phyloP scores from a whole-genome alignment of 2,329 filamentous ascomycete genomes.

The Paramyrothecium roridum region DNA sequence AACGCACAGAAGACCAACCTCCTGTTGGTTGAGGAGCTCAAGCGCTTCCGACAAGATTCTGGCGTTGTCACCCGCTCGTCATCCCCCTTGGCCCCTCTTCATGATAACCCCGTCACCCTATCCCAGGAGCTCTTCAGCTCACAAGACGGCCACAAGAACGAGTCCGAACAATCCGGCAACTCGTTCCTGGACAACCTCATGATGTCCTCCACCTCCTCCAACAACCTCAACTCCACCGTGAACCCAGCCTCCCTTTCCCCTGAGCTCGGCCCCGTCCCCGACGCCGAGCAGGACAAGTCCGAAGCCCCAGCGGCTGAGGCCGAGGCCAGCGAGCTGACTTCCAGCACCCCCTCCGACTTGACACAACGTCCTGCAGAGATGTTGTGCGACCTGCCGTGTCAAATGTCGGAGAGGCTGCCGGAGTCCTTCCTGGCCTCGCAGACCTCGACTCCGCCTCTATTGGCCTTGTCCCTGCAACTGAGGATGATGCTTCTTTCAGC shows the following conservation, averaged over 20 bases:
- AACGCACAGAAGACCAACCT: slow-evolving; percentile 55
- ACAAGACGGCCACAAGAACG: slow-evolving; percentile 32
- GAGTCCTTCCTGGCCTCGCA: slow-evolving; percentile 41
- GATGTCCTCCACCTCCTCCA: slow-evolving; percentile 26
- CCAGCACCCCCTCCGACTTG: slow-evolving; percentile 69
- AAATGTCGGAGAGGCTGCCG: slow-evolving; percentile 74
- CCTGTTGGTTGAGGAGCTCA: slow-evolving; percentile 46
- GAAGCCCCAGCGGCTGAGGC: slow-evolving; percentile 12
- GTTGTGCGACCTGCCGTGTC: slow-evolving; percentile 99
- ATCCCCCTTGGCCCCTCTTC: slow-evolving; percentile 38
- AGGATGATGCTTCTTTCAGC: slow-evolving; percentile 62
- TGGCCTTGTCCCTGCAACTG: slow-evolving; percentile 49
- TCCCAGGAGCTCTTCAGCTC: slow-evolving; percentile 57
- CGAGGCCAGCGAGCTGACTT: slow-evolving; percentile 18
- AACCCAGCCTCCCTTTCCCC: slow-evolving; percentile 62
- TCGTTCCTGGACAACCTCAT: slow-evolving; percentile 42
- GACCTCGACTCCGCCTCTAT: slow-evolving; percentile 33
- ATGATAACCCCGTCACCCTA: slow-evolving; percentile 50
- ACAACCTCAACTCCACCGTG: slow-evolving; percentile 43
- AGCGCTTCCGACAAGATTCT: slow-evolving; percentile 42
- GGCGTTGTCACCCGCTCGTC: slow-evolving; percentile 37
- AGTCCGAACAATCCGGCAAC: slow-evolving; percentile 21
- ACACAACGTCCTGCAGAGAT: slow-evolving; percentile 99
- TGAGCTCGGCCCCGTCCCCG: slow-evolving; percentile 48
- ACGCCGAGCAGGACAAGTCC: slow-evolving; percentile 27